A percentile compares a stretch with the other conserved stretches of the same genome.
Evolutionary conservation across 106 monocot genomes (phyloP).

Genomic region (Agapanthus africanus): DNA sequence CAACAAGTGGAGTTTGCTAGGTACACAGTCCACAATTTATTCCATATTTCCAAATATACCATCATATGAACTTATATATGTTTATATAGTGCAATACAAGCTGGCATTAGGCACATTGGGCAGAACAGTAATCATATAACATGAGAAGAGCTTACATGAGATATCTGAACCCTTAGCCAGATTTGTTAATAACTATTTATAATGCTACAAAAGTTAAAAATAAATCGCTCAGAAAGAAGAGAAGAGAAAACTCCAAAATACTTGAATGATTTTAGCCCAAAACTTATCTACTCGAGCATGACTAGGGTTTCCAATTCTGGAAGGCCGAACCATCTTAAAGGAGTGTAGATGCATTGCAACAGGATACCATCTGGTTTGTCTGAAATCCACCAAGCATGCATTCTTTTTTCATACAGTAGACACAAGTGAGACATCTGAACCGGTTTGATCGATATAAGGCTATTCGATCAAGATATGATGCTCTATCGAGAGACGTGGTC

Average conservation of each 20-base stretch:
- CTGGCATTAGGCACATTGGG: constrained; percentile 1
- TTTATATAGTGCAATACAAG: background rate
- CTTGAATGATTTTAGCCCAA: background rate
- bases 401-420: no score
- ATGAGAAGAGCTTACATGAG: background rate
- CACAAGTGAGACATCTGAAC: background rate
- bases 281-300: no score
- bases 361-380: no score
- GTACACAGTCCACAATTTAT: no score
- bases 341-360: no score
- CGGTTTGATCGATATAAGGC: no score
- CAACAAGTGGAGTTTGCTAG: no score
- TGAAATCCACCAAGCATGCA: background rate
- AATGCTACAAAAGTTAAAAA: background rate
- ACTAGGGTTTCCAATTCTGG: background rate
- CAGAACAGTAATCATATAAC: background rate
- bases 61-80: no score
- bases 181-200: background rate
- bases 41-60: no score
- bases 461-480: background rate
- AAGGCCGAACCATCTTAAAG: background rate
- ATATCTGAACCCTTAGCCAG: background rate
- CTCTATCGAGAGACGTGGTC: background rate
- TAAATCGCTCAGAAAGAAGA: background rate
- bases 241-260: background rate